Evolutionary conservation across 371 early-diverging fungal genomes (phyloP).

Genomic region (Mucor ambiguus): DNA sequence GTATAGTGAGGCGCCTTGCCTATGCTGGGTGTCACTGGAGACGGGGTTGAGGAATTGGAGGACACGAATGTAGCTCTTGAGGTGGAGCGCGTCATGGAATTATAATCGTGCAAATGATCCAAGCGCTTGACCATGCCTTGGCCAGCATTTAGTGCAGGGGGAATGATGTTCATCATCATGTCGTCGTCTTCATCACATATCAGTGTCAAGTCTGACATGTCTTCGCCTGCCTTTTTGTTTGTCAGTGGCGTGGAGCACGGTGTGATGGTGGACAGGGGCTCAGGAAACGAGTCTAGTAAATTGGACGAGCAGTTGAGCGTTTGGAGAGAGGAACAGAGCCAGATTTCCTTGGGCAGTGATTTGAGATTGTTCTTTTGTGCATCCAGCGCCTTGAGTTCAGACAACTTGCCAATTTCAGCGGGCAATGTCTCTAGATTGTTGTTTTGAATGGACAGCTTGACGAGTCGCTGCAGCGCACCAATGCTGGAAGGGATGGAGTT

Average conservation of each 20-base stretch:
- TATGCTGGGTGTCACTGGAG: not conserved
- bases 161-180: slow-evolving; percentile 12
- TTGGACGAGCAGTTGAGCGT: slow-evolving; percentile 81
- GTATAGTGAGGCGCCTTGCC: not conserved
- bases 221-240: not conserved
- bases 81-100: not conserved
- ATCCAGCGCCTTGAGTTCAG: slow-evolving; percentile 39
- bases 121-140: slow-evolving; percentile 27
- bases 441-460: slow-evolving; percentile 65
- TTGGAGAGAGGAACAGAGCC: slow-evolving; percentile 75
- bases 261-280: slow-evolving; percentile 22
- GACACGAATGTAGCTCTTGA: not conserved
- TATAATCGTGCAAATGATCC: slow-evolving; percentile 17
- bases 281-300: slow-evolving; percentile 54
- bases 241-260: not conserved
- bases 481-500: slow-evolving; percentile 74
- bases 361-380: slow-evolving; percentile 69
- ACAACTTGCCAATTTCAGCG: slow-evolving; percentile 34
- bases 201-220: not conserved
- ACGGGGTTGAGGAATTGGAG: not conserved
- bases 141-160: slow-evolving; percentile 23
- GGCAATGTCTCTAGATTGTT: slow-evolving; percentile 54
- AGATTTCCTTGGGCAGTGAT: slow-evolving; percentile 82
- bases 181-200: slow-evolving; percentile 3
- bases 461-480: slow-evolving; percentile 57